Evolutionary conservation across 169 alveolate species (phyloP), one percentile per base, ranked within the genome.

Genomic region (Toxoplasma gondii): DNA sequence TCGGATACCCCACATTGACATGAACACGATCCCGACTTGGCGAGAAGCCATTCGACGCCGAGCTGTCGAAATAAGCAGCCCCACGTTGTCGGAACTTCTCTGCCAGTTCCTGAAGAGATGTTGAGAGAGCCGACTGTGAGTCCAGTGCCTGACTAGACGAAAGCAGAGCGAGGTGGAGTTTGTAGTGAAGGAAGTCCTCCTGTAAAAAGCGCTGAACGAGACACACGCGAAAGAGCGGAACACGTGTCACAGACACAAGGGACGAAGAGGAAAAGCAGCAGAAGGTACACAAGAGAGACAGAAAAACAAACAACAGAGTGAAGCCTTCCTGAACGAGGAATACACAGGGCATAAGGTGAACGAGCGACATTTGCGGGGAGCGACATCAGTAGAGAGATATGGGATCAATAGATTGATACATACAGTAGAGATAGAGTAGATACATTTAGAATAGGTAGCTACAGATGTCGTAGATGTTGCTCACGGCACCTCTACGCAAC

Each of bases 101-200:
- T 7, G 90, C 90, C 69, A 82, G 67, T 31, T 82, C 39, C 38
- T 39, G 53, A 5, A 82, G 90, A 12, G 64, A 43, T 0, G 67
- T 9, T 0, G 41, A 43, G 31, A 82, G 64, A 38, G 53, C 67
- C 41, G n/a, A 12, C 34, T 82, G 44, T 1, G 90, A 67, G 17
- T 38, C 90, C 34, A 82, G 41, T 34, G 69, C 34, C 10, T 29
- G 53, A 29, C 5, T 49, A 5, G 67, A 41, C 36, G 29, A 9
- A 22, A 36, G 41, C 67, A 81, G 83, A n/a, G 87, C 82, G 69
- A 81, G 67, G 45, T 64, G 70, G 19, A 91, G 84, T 67, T 64
- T 44, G 84, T 91, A 91, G 84, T 91, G 94, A 1, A 91, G 94
- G 41, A 91, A 91, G 84, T 91, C 94, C 70, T 91, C 94, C 69